Base-by-base conservation (phyloP, 495 filamentous ascomycete genomes). In the Tuber magnatum region DNA sequence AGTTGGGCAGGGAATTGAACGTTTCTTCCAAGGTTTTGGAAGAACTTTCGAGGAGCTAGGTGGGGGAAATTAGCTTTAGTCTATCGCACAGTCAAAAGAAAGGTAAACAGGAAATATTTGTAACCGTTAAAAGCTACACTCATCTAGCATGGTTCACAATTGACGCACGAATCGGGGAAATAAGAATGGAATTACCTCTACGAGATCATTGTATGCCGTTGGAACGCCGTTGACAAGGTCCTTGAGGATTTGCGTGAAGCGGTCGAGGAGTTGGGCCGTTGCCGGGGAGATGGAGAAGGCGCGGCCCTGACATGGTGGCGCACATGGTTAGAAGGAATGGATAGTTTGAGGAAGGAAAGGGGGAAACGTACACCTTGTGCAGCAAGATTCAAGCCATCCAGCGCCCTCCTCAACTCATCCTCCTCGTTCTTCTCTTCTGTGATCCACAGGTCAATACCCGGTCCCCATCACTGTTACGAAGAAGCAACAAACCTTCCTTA, bases 191-290 rank as follows among this genome's bases (percentile, higher is more conserved):
- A 40, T 71, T 77, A 77, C 76, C 32, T 80, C 70, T 41, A 92
- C 89, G 18, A 99, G 90, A 84, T 99, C 95, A 81, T 91, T 88
- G 82, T 96, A 97, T 22, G 95, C 95, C 0, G 94, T 96, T 39
- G 94, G 94, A 10, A 92, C 94, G 72, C 94, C 94, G 82, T 93
- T 94, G 74, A 92, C 87, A n/a, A 97, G 85, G 83, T 97, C 94
- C 80, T 93, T 94, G 77, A 99, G 90, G 43, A 97, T 90, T 61
- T 93, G 84, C 32, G 92, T 92, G 87, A 99, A 99, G 76, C 91
- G 91, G 68, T 88, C 87, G 51, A 96, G 86, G 5, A 97, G 87
- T 76, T 93, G 90, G 81, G 92, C 88, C 4, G 92, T 93, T 77
- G 94, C 93, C 69, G 89, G 87, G 16, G 92, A 91, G 68, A 97